Evolutionary conservation across 2,329 filamentous ascomycete genomes (phyloP), one percentile per base, ranked within the genome.

Genomic region (Penicillium hesseltinei): DNA sequence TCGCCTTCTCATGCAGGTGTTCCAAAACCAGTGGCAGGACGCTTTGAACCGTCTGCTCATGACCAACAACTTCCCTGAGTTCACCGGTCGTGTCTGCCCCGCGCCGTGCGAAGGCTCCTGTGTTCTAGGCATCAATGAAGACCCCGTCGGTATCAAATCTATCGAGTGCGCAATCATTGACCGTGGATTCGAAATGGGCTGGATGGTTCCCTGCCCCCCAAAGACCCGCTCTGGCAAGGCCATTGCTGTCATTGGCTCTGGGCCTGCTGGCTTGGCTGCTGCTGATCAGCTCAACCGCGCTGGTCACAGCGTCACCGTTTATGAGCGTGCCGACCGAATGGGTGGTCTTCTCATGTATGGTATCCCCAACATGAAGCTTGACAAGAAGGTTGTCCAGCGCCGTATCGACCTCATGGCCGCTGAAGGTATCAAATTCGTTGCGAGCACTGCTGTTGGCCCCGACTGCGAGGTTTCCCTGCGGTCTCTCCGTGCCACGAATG

Each of bases 321-420:
- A 94, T 71, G 93, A 97, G 82, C 91, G 93, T 63, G 86, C 92
- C 59, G 93, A 97, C 73, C 91, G 93, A 64, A 81, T 89, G 57
- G 93, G 93, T 78, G 93, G 93, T 75, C 82, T 97, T 54, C 85
- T 97, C 70, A 97, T 97, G 93, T 97, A 97, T 73, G 93, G 93
- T 66, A 97, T 97, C 66, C 93, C 93, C 65, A 97, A 97, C 82
- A 97, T 97, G 93, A 97, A 97, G 82, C 89, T 97, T 42, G 93
- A 97, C 81, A 97, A 97, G 84, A 91, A 91, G 72, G 88, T 97
- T 62, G 93, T 97, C 59, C 93, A 97, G 82, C 90, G 93, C 51
- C 90, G 93, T 75, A 92, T 94, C 48, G 91, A 97, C 77, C 92
- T 97, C 77, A 93, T 97, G 90, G 90, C 89, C 54, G 84, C 87